Evolutionary conservation across 306 rosid genomes (phyloP), one percentile per base, ranked within the genome.

Genomic region (Hippophae gyantsensis): DNA sequence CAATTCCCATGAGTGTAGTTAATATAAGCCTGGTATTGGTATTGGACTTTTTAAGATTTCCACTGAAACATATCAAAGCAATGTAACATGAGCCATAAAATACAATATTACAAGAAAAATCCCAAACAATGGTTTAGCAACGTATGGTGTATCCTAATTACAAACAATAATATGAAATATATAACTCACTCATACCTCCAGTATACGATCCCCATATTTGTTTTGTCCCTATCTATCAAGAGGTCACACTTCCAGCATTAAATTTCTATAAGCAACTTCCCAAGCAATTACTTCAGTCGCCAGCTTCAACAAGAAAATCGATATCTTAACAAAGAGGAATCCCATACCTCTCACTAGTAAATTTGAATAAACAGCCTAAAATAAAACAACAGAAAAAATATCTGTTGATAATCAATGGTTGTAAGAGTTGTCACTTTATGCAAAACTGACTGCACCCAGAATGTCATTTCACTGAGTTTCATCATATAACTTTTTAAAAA

Each of bases 1-100:
- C 72, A 58, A 82, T 68, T 66, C 97, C 97, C 70, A 86, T 57
- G 54, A 74, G 61, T 46, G 94, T 76, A 49, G 84, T 63, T 67
- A 86, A 11, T 54, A 88, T 42, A 73, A 80, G 52, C 80, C 82
- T 78, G 58, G 77, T 63, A 68, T 86, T 69, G 60, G 80, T 95
- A 70, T 82, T 80, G 69, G 90, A 42, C 66, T 78, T 86, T 73
- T 75, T 93, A 52, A 43, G 14, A 12, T 59, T 54, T 41, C 79
- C 67, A 74, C 96, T 85, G 71, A 57, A 63, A 63, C 64, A 75
- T 45, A 62, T 13, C 54, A 10, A 78, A 65, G 25, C 55, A 44
- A 32, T 60, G 42, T 14, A 48, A 64, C 69, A 56, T 5, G 55
- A 44, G 52, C 54, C 71, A 11, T 42, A 41, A 51, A 51, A 52